Percentiles rank a stretch among this genome's conserved stretches.
phyloP scores from a whole-genome alignment of 495 filamentous ascomycete genomes.

The Hypoxylon crocopeplum region DNA sequence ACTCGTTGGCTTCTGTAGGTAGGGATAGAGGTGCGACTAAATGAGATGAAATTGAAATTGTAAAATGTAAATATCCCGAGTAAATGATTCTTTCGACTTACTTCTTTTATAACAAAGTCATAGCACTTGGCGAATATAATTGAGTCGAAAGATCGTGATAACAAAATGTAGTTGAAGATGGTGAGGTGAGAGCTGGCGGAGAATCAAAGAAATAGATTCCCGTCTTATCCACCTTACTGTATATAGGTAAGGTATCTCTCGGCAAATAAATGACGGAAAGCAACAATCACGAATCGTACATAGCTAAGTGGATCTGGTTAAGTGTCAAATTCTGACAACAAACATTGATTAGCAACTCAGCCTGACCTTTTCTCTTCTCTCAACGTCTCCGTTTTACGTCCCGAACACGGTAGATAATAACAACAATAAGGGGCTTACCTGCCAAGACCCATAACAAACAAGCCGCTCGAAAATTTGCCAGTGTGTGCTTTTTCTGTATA shows the following conservation, averaged over 20 bases:
- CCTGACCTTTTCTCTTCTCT: not conserved
- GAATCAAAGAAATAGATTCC: no score
- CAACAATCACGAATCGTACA: constrained; percentile 21
- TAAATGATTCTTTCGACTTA: no score
- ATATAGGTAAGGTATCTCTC: not conserved
- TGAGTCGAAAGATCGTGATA: not conserved
- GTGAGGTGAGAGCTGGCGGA: not conserved
- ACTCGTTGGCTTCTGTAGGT: no score
- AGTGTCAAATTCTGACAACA: constrained; percentile 23
- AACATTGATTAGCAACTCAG: no score
- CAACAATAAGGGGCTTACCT: constrained; percentile 26
- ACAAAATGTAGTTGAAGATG: not conserved
- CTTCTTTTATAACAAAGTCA: constrained; percentile 19
- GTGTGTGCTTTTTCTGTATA: constrained; percentile 6
- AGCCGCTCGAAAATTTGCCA: constrained; percentile 8
- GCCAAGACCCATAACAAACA: constrained; percentile 23
- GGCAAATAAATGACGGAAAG: no score
- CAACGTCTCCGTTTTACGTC: not conserved
- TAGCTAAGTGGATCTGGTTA: constrained; percentile 28
- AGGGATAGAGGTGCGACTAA: not conserved
- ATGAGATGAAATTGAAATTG: not conserved
- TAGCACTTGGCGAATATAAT: not conserved
- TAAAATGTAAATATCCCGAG: no score
- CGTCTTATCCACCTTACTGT: not conserved
- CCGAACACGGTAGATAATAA: constrained; percentile 7